phyloP scores from a whole-genome alignment of 768 basidiomycete genomes.

The Steccherinum ochraceum region DNA sequence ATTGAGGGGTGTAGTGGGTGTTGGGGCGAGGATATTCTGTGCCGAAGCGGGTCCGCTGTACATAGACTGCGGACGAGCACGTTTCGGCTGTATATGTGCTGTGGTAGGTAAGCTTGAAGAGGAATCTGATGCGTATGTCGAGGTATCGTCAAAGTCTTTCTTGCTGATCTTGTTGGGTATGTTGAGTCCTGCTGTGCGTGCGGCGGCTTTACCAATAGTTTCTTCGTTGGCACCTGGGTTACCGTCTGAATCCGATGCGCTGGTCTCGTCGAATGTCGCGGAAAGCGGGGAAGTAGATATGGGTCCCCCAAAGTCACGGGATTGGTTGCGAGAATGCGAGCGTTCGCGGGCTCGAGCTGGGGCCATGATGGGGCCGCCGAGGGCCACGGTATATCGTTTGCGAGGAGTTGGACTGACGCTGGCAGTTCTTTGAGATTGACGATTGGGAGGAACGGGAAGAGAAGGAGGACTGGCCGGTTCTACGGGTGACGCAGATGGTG shows the following conservation, averaged over 20 bases:
- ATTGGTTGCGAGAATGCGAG: slow-evolving; percentile 15
- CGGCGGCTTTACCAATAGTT: slow-evolving; percentile 52
- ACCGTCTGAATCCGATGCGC: slow-evolving; percentile 32
- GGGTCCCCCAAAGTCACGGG: slow-evolving; percentile 33
- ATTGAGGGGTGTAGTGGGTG: slow-evolving; percentile 23
- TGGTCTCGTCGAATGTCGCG: slow-evolving; percentile 16
- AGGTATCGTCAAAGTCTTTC: slow-evolving; percentile 18
- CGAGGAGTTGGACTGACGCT: slow-evolving; percentile 63
- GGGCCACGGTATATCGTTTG: slow-evolving; percentile 82
- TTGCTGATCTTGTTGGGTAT: slow-evolving; percentile 25
- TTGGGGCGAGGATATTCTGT: slow-evolving; percentile 19
- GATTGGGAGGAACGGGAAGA: slow-evolving; percentile 38
- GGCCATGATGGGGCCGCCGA: slow-evolving; percentile 62
- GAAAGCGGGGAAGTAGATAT: slow-evolving; percentile 34
- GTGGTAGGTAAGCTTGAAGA: slow-evolving; percentile 22
- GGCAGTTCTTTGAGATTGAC: slow-evolving; percentile 33
- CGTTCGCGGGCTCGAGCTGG: slow-evolving; percentile 19
- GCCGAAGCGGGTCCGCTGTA: slow-evolving; percentile 29
- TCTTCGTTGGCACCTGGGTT: slow-evolving; percentile 40
- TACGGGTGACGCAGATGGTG: slow-evolving; percentile 9
- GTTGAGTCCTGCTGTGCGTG: slow-evolving; percentile 14
- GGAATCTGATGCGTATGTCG: slow-evolving; percentile 5
- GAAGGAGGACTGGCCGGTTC: slow-evolving; percentile 16
- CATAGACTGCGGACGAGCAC: slow-evolving; percentile 50
- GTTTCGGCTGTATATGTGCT: slow-evolving; percentile 26